These are phyloP conservation scores for Mycena rosella DNA, from an alignment of 768 basidiomycete species.

Conservation along the genomic window DNA sequence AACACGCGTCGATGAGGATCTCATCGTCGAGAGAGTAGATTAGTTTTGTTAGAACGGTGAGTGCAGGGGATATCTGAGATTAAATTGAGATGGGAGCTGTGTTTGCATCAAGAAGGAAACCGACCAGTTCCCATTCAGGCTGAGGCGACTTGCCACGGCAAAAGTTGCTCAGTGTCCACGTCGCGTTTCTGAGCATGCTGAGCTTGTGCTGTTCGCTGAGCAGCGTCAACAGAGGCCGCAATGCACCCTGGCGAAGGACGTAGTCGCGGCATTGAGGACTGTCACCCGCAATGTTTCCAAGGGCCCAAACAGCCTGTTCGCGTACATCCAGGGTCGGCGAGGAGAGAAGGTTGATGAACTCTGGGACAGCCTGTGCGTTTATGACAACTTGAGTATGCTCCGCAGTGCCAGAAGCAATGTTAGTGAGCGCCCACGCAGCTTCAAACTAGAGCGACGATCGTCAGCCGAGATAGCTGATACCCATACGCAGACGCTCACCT, in stretches of 20 bases:
- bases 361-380: slow-evolving; percentile 92
- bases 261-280: slow-evolving; percentile 98
- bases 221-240: slow-evolving; percentile 90
- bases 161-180: slow-evolving; percentile 99
- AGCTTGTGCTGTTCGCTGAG: slow-evolving; percentile 98
- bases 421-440: slow-evolving; percentile 97
- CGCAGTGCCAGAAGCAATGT: slow-evolving; percentile 98
- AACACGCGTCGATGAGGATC: slow-evolving; percentile 99
- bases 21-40: slow-evolving; percentile 99
- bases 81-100: slow-evolving; percentile 25
- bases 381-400: slow-evolving; percentile 99
- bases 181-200: slow-evolving; percentile 98
- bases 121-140: slow-evolving; percentile 96
- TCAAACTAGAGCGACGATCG: slow-evolving; percentile 74
- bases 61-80: slow-evolving; percentile 91
- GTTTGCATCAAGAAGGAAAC: slow-evolving; percentile 45
- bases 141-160: slow-evolving; percentile 98
- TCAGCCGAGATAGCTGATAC: not conserved
- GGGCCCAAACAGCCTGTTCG: slow-evolving; percentile 99
- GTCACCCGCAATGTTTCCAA: slow-evolving; percentile 99
- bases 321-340: slow-evolving; percentile 97
- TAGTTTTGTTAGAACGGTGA: slow-evolving; percentile 96
- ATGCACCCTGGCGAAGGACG: slow-evolving; percentile 92
- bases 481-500: slow-evolving; percentile 60
- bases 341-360: slow-evolving; percentile 96